Evolutionary conservation across 2,329 filamentous ascomycete genomes (phyloP).

Genomic region (Ascochyta koolunga): DNA sequence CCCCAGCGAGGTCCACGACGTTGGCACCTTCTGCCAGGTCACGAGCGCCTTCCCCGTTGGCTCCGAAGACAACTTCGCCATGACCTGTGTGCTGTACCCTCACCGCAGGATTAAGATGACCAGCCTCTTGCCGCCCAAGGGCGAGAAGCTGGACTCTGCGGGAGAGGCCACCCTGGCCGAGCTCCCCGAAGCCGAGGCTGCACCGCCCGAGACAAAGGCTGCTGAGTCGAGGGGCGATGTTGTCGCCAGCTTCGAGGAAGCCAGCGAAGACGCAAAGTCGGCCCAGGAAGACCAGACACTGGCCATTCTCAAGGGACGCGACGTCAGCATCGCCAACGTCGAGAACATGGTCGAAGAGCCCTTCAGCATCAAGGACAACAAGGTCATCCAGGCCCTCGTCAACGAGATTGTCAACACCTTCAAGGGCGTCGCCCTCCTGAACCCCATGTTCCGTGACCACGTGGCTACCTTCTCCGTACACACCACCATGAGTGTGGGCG

Average conservation of each 20-base stretch:
- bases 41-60: conserved; percentile 93
- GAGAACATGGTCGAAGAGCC: conserved; percentile 90
- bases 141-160: conserved; percentile 36
- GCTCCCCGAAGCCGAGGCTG: conserved; percentile 50
- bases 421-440: conserved; percentile 93
- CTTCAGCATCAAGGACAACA: conserved; percentile 87
- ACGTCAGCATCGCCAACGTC: conserved; percentile 92
- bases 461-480: conserved; percentile 85
- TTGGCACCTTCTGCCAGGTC: conserved; percentile 96
- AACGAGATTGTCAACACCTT: conserved; percentile 99
- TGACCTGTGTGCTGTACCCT: conserved; percentile 94
- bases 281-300: conserved; percentile 75
- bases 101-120: conserved; percentile 93
- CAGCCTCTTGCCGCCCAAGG: conserved; percentile 73
- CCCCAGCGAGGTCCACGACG: conserved; percentile 89
- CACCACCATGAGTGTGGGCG: conserved; percentile 90
- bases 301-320: conserved; percentile 87
- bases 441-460: conserved; percentile 94
- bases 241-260: conserved; percentile 95
- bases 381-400: conserved; percentile 86
- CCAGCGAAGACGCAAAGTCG: conserved; percentile 62
- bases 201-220: conserved; percentile 57
- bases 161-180: conserved; percentile 40
- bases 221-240: conserved; percentile 74
- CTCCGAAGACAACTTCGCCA: conserved; percentile 74